Evolutionary conservation across 805 yeast genomes (phyloP).

Genomic region (Pichia phayaonensis): DNA sequence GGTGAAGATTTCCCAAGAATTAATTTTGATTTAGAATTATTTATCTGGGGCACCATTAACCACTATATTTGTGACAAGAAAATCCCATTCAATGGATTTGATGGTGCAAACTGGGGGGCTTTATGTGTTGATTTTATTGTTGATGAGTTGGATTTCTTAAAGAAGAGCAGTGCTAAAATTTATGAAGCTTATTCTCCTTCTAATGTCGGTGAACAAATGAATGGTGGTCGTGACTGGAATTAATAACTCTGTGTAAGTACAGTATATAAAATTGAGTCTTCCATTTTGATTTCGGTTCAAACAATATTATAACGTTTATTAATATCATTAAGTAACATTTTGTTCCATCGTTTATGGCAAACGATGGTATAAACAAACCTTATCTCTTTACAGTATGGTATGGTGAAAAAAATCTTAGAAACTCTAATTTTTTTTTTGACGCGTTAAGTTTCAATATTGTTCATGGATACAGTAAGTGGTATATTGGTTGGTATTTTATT

Average conservation of each 20-base stretch:
- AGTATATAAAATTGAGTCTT: no score
- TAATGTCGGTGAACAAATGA: conserved; percentile 10
- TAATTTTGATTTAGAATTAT: conserved; percentile 27
- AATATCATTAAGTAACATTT: no score
- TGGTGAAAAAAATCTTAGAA: no score
- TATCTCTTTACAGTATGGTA: no score
- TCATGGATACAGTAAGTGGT: no score
- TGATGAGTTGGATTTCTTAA: conserved; percentile 21
- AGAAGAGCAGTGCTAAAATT: conserved; percentile 18
- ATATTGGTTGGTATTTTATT: no score
- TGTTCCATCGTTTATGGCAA: no score
- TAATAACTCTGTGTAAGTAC: background rate
- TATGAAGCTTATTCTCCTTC: conserved; percentile 13
- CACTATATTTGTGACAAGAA: conserved; percentile 28
- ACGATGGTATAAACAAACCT: no score
- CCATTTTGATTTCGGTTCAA: no score
- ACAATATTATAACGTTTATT: no score
- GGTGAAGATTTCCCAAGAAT: conserved; percentile 29
- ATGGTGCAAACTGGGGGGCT: conserved; percentile 14
- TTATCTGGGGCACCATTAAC: conserved; percentile 28
- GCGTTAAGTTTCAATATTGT: no score
- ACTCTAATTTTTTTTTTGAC: no score
- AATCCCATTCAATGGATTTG: conserved; percentile 19
- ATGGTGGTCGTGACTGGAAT: conserved; percentile 10
- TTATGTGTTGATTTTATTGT: conserved; percentile 24